Evolutionary conservation across 225 moss, liverwort and hornwort species (phyloP), one percentile per base, ranked within the genome.

Genomic region (Sphagnum contortum): DNA sequence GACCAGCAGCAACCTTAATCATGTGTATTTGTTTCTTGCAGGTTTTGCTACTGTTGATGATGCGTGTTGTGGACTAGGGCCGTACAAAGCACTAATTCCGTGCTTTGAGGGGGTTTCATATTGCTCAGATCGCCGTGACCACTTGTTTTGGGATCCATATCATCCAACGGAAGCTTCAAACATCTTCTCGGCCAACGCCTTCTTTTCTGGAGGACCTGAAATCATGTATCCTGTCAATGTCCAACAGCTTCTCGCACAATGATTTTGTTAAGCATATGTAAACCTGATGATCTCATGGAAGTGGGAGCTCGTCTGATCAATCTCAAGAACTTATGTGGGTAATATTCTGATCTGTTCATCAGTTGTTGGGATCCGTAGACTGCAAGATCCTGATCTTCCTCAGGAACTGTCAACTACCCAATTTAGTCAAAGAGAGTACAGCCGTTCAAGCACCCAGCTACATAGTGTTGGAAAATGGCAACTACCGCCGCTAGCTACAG

Each of bases 61-160:
- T 47, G 89, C 84, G 1, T 92, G 92, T 60, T 92, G 92, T 62
- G 92, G 85, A 5, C 7, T 57, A 9, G 92, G 89, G 0, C 71
- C 75, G 3, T 89, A 75, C 79, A 81, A 80, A 9, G 92, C 83
- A 12, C 72, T 75, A 14, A 1, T 76, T 1, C 61, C 83, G 5
- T 92, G 92, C 44, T 10, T 85, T 11, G 74, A 80, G 3, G 65
- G 66, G 2, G 60, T 77, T 7, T 45, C 7, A 46, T 14, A 78
- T 1, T 92, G 92, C 64, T 68, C 69, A 0, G 52, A 82, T 67
- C 54, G 89, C 4, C 49, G 47, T 11, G 11, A 59, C 2, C 85
- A 79, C 67, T 57, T 87, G 9, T 92, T 92, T 57, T 89, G 91
- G 89, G 91, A 92, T 5, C 77, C 89, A 0, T 92, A 76, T 67